Evolutionary conservation across 1,139 yeast genomes (phyloP), one percentile per base, ranked within the genome.

Genomic region (Kodamaea suecica): DNA sequence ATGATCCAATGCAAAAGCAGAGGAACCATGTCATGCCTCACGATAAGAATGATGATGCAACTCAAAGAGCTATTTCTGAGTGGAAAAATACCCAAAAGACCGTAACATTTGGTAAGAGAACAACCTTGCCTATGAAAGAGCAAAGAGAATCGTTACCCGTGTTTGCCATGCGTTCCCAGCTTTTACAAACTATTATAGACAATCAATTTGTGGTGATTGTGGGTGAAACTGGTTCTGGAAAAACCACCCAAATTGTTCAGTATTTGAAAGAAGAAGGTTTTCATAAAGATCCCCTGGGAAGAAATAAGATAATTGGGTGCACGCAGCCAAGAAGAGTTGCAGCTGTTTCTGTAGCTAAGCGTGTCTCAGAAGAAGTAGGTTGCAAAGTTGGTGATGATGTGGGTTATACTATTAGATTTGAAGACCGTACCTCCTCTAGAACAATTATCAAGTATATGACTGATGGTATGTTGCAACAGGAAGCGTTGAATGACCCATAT

Each of bases 401-500:
- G 34, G 87, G 87, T 31, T 80, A 80, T 50, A 68, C 76, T n/a
- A 67, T 80, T 27, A 66, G 86, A 39, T 81, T 81, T 52, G 85
- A 80, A 34, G 84, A 80, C 41, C 69, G 59, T 32, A 73, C 86
- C 0, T 63, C 77, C 15, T 57, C 66, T 1, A 51, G 51, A 6
- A 85, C 95, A 0, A 55, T 66, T 36, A 76, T 85, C 43, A 82
- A 82, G 53, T 86, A 84, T 54, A 75, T 81, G 77, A 88, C 97
- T 0, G 97, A 88, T 60, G 97, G 97, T 66, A 85, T 88, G 87
- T 70, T 88, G 23, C 87, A 85, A 57, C 66, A 87, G 44, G 97
- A 88, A 52, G 90, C 94, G 0, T 62, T 88, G 32, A 55, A 70
- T 23, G 97, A 90, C 53, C 87, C 94, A 0, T 61, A 66, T 20